Percentiles rank a stretch among this genome's conserved stretches.
phyloP scores from a whole-genome alignment of 176 grass and related monocot genomes.

The Bothriochloa decipiens region DNA sequence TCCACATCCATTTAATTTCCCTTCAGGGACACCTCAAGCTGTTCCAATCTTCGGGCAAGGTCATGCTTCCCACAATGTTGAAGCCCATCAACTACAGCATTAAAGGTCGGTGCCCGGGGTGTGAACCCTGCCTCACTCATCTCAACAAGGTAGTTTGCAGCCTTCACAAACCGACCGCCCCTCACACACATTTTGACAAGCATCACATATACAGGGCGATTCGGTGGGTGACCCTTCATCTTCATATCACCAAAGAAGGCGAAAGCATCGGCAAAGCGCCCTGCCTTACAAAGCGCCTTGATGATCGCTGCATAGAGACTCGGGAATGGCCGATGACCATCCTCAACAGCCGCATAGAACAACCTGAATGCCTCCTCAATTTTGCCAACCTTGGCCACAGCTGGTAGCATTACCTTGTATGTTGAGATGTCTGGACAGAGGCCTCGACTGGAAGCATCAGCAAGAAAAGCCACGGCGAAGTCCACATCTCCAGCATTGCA shows the following conservation, averaged over 20 bases:
- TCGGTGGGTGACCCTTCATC: constrained; percentile 62
- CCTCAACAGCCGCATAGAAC: constrained; percentile 76
- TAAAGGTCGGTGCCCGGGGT: constrained; percentile 68
- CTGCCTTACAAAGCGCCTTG: constrained; percentile 85
- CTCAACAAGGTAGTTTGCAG: constrained; percentile 82
- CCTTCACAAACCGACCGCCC: constrained; percentile 74
- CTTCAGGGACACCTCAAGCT: constrained; percentile 71
- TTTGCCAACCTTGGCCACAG: constrained; percentile 77
- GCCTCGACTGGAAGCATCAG: constrained; percentile 67
- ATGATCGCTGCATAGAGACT: constrained; percentile 87
- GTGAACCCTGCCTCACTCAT: constrained; percentile 80
- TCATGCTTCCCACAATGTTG: constrained; percentile 77
- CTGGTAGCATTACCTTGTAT: constrained; percentile 87
- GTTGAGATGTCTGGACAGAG: constrained; percentile 92
- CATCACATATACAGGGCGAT: constrained; percentile 93
- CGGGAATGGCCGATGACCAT: constrained; percentile 82
- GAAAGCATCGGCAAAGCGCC: constrained; percentile 77
- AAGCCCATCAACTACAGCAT: constrained; percentile 72
- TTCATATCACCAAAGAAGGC: constrained; percentile 88
- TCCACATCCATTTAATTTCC: constrained; percentile 43
- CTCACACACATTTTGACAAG: constrained; percentile 93
- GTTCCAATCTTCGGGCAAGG: constrained; percentile 73
- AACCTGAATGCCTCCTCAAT: constrained; percentile 79
- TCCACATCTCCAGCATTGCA: constrained; percentile 70
- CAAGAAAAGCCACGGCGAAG: constrained; percentile 62